These are phyloP conservation scores for Naganishia albida DNA, from an alignment of 1,284 basidiomycete species.

Conservation along the genomic window DNA sequence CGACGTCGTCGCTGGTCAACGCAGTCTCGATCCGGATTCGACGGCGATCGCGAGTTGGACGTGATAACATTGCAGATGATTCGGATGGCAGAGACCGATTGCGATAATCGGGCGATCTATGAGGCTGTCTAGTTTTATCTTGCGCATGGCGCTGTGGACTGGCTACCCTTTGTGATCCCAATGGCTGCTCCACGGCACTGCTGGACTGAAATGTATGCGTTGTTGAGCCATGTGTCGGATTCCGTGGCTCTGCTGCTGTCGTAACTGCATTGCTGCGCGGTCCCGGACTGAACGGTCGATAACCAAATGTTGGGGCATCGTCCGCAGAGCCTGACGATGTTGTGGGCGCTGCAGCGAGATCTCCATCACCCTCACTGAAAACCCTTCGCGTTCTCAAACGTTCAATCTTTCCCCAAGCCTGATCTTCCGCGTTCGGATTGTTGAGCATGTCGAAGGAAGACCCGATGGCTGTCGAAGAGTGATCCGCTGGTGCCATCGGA, in stretches of 20 bases:
- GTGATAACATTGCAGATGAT: neutral
- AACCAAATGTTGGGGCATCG: neutral
- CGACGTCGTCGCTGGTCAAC: no score
- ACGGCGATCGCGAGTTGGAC: neutral
- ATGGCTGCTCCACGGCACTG: neutral
- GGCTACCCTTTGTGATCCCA: neutral
- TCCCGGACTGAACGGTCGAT: no score
- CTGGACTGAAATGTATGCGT: neutral
- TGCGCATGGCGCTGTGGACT: neutral
- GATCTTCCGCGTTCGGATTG: slow-evolving; percentile 6
- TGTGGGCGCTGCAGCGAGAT: neutral
- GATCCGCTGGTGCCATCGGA: neutral
- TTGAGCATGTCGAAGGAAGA: neutral
- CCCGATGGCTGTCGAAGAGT: neutral
- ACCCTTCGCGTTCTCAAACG: slow-evolving; percentile 14
- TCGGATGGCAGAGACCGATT: neutral
- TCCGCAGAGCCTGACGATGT: neutral
- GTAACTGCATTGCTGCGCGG: no score
- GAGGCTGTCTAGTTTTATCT: no score
- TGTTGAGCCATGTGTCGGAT: no score
- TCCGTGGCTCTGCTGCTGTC: no score
- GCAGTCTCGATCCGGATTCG: neutral
- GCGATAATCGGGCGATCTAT: neutral
- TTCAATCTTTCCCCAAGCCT: slow-evolving; percentile 23
- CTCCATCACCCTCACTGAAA: slow-evolving; percentile 7